A percentile compares a stretch with the other conserved stretches of the same genome.
phyloP scores from a whole-genome alignment of 164 flowering plant species.

The Berberis thunbergii region DNA sequence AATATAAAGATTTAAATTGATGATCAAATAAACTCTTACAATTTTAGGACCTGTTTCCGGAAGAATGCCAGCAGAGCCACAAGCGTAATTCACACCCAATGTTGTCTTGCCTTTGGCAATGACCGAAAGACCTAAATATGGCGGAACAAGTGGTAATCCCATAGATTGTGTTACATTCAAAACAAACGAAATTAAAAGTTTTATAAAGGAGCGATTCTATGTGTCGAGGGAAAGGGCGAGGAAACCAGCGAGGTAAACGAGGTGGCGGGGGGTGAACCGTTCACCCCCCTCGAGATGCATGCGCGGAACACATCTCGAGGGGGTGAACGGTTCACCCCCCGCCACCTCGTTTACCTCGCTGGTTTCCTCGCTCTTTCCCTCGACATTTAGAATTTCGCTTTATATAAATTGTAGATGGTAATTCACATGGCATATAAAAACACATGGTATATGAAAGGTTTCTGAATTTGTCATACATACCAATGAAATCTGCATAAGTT shows the following conservation, averaged over 20 bases:
- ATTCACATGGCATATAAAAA: background rate
- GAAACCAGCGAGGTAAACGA: no score
- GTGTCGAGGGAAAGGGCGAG: no score
- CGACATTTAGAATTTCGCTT: no score
- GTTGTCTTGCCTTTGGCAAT: background rate
- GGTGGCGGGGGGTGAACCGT: no score
- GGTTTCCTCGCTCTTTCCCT: no score
- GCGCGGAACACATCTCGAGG: no score
- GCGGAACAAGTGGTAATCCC: constrained; percentile 3
- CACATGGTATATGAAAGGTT: background rate
- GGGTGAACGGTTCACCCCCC: no score
- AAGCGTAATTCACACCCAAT: constrained; percentile 11
- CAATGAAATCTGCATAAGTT: constrained; percentile 2
- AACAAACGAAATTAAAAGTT: background rate
- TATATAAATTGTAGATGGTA: background rate
- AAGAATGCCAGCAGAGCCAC: constrained; percentile 12
- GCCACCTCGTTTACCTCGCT: no score
- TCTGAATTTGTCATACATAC: background rate
- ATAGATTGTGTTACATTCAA: constrained; percentile 3
- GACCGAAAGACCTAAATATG: background rate
- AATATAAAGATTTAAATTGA: no score
- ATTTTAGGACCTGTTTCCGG: constrained; percentile 2
- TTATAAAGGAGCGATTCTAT: background rate
- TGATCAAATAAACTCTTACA: no score
- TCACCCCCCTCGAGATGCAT: no score